Conservation (phyloP, 805 yeast species). For the Nakazawaea ambrosiae region DNA sequence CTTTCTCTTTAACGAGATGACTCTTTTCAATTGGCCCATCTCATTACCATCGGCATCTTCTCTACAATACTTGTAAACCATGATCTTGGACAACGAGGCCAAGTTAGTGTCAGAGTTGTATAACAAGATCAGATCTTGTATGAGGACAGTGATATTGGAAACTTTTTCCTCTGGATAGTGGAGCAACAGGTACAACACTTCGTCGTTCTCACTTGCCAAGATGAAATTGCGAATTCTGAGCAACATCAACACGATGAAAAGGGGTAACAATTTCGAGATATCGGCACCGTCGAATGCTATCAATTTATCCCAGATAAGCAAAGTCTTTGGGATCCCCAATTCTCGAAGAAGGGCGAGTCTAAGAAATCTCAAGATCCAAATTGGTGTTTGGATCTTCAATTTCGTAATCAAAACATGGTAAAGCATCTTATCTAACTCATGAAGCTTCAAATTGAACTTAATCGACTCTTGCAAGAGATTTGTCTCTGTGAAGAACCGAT, state of each 20-base stretch:
- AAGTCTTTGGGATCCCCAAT: constrained; percentile 29
- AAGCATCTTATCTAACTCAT: constrained; percentile 43
- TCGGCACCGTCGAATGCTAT: constrained; percentile 22
- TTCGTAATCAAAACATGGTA: constrained; percentile 38
- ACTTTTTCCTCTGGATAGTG: constrained; percentile 35
- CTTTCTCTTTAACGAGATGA: constrained; percentile 1
- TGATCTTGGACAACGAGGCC: constrained; percentile 2
- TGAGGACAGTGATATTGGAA: neutral
- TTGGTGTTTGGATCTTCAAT: constrained; percentile 40
- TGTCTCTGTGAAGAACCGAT: constrained; percentile 30
- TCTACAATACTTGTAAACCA: constrained; percentile 7
- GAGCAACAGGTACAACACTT: constrained; percentile 38
- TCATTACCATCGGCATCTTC: neutral
- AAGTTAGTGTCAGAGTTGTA: constrained; percentile 7
- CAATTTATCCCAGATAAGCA: constrained; percentile 43
- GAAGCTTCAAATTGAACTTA: constrained; percentile 37
- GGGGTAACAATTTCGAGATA: constrained; percentile 30
- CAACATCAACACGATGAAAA: constrained; percentile 33
- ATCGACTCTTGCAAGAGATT: constrained; percentile 39
- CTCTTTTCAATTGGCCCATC: constrained; percentile 1
- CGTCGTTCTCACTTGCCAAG: constrained; percentile 44
- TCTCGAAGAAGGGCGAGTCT: constrained; percentile 41
- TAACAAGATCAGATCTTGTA: constrained; percentile 9
- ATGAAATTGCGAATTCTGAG: constrained; percentile 36
- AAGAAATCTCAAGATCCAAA: constrained; percentile 49